Base-by-base conservation (phyloP, 352 stramenopile genomes). In the Pythium graminicola region DNA sequence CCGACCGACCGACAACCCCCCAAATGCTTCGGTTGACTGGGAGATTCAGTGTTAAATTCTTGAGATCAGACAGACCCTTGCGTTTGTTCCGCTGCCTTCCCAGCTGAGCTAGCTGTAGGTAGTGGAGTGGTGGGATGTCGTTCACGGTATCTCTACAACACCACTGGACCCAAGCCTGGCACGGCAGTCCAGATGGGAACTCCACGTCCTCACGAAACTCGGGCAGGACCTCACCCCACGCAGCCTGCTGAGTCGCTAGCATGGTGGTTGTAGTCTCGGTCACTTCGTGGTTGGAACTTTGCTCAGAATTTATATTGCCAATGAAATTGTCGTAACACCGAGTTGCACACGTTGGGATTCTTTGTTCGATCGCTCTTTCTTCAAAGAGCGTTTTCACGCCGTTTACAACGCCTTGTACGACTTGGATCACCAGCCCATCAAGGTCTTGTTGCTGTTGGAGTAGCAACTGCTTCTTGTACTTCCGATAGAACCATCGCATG, bases 381-480 rank as follows among this genome's bases (percentile, higher is more conserved):
- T 54, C 46, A 28, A 54, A 32, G 17, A 44, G 23, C 13, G 5
- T 26, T 33, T 54, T 54, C 8, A 54, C 46, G 14, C 46, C 46
- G 6, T 54, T 33, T 14, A 54, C 23, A 16, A 54, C 32, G 17
- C 32, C 32, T 2, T 39, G 13, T 17, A 22, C 46, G 46, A 11
- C 32, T 17, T 2, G 32, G 14, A 9, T 29, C 13, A 54, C 31
- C 1, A 54, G 9, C 4, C 31, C 20, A 19, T 33, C 46, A 35
- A 44, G 46, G 23, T 44, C 22, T 22, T 13, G 19, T 28, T 13
- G 19, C 31, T 54, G 32, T 2, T 32, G 7, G 8, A 22, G 1
- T 22, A 54, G 46, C 23, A 22, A 20, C 44, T 24, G 31, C 20
- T 54, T 54, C 19, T 8, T 54, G 31, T 4, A 54, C 46, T 16